Base-by-base conservation (phyloP, 1,139 yeast genomes). In the Nakaseomyces sp. region DNA sequence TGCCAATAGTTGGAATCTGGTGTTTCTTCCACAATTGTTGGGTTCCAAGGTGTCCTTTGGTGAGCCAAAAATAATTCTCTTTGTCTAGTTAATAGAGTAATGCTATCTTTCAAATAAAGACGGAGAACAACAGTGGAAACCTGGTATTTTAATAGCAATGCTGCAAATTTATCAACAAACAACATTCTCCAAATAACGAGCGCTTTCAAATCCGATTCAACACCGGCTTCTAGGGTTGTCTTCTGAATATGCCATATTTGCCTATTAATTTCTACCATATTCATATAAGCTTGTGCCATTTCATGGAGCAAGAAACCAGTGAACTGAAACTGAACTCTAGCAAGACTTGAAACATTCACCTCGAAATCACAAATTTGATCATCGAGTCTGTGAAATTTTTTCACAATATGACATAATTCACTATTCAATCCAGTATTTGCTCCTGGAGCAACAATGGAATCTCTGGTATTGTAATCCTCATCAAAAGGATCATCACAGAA, bases 241-340 rank as follows among this genome's bases (percentile, higher is more conserved):
- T 53, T 49, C 43, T 61, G 64, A 10, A 57, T 50, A 18, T 52
- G 54, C 4, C 49, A 46, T n/a, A 60, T 50, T 40, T 57, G 60
- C 25, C 64, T 50, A 40, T 61, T 61, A 37, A 60, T 45, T 26
- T 61, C 65, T 3, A 57, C 52, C 57, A 61, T 56, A 39, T 54
- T 56, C 41, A 56, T 51, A 44, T 58, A 56, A 6, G 57, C 53
- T 31, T 60, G 63, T 4, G 62, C 54, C 66, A 61, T 61, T 47
- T 60, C 64, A 42, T 60, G 63, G 9, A 61, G 46, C 13, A 61
- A 43, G 40, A 60, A 60, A 1, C 66, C 66, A 4, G 65, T 59
- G 43, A 60, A 61, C 43, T 61, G 66, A 41, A 58, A 61, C 43
- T 61, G 65, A 16, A 61, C 58, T 30, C 66, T 50, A n/a, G 63